Conservation (phyloP, 2,329 filamentous ascomycete species). For the Apiospora phragmitis region DNA sequence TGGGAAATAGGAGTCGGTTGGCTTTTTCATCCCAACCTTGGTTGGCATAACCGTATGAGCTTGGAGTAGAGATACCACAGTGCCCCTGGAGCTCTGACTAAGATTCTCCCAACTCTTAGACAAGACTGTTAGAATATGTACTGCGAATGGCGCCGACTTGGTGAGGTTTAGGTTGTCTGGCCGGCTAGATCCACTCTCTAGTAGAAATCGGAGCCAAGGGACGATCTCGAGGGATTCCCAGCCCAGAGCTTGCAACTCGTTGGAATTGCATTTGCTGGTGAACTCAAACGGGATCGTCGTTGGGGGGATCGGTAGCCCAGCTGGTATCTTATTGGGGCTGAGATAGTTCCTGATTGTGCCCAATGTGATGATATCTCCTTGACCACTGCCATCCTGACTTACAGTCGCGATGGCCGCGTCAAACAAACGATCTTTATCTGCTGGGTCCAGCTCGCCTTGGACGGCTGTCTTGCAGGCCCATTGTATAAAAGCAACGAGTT, state of each 20-base stretch:
- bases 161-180: conserved; percentile 69
- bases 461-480: conserved; percentile 78
- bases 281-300: conserved; percentile 84
- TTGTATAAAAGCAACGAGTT: conserved; percentile 78
- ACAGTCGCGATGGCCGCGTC: conserved; percentile 77
- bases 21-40: conserved; percentile 84
- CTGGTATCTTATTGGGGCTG: conserved; percentile 74
- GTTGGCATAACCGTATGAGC: conserved; percentile 81
- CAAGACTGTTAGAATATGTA: conserved; percentile 73
- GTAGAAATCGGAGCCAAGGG: conserved; percentile 80
- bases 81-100: conserved; percentile 63
- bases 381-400: conserved; percentile 54
- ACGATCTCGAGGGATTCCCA: conserved; percentile 86
- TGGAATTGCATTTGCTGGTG: conserved; percentile 66
- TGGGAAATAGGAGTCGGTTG: conserved; percentile 85
- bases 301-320: conserved; percentile 77
- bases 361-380: conserved; percentile 74
- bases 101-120: conserved; percentile 92
- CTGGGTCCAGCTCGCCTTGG: conserved; percentile 69
- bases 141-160: conserved; percentile 70
- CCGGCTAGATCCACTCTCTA: conserved; percentile 64
- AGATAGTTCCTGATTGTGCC: conserved; percentile 75
- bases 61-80: conserved; percentile 64
- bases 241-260: conserved; percentile 76
- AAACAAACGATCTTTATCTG: conserved; percentile 69